Percentiles rank a stretch among this genome's conserved stretches.
Evolutionary conservation across 1,284 basidiomycete species (phyloP).

Genomic region (Schizopora paradoxa): DNA sequence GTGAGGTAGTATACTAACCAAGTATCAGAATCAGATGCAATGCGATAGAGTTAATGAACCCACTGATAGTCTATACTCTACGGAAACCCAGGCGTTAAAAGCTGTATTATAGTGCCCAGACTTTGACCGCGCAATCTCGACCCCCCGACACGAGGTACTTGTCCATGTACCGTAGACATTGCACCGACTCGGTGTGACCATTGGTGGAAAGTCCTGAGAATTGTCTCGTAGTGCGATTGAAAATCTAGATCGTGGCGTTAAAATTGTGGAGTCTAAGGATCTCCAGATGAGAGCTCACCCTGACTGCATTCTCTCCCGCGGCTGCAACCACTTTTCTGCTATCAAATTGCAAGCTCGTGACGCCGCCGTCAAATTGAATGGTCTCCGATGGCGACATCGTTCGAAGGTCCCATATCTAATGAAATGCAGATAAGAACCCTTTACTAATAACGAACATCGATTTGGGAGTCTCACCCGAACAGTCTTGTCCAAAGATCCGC

Average conservation of each 20-base stretch:
- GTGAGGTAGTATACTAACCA: too few relatives aligned
- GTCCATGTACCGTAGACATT: conserved; percentile 93
- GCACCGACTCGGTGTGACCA: conserved; percentile 89
- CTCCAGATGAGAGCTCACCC: conserved; percentile 45
- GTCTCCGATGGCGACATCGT: conserved; percentile 87
- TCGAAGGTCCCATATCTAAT: conserved; percentile 93
- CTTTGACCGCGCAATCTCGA: conserved; percentile 84
- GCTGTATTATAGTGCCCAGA: conserved; percentile 80
- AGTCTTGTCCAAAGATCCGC: conserved; percentile 92
- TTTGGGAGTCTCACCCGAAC: conserved; percentile 57
- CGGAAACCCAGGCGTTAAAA: too few relatives aligned
- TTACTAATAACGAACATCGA: neutral
- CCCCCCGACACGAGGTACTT: conserved; percentile 91
- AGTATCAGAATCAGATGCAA: too few relatives aligned
- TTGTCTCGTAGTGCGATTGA: conserved; percentile 92
- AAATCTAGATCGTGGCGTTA: conserved; percentile 51
- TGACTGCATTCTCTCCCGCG: conserved; percentile 89
- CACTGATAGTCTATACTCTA: too few relatives aligned
- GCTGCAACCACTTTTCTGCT: conserved; percentile 90
- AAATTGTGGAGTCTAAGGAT: neutral
- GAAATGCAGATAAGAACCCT: neutral
- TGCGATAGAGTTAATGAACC: too few relatives aligned
- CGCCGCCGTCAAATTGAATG: conserved; percentile 85
- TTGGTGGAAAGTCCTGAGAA: conserved; percentile 82
- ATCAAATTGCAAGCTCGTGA: conserved; percentile 94